Evolutionary conservation across 768 basidiomycete genomes (phyloP).

Genomic region (Termitomyces sp.): DNA sequence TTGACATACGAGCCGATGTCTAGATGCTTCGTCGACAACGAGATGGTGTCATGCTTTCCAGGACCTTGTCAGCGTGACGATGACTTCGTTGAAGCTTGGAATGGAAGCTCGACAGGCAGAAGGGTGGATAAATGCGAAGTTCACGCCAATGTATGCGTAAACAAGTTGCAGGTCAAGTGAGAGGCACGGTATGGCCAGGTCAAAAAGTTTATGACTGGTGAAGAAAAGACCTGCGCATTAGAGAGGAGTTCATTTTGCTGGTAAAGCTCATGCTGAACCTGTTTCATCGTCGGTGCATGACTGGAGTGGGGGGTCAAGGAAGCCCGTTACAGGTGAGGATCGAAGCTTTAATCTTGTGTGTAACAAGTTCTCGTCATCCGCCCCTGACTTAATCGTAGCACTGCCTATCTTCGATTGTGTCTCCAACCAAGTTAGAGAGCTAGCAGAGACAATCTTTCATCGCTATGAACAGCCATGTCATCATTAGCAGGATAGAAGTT

Average conservation of each 20-base stretch:
- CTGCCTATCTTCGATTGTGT: too few relatives aligned
- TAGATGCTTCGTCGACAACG: too few relatives aligned
- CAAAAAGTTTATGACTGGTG: slow-evolving; percentile 25
- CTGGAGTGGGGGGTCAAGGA: too few relatives aligned
- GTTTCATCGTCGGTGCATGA: neutral
- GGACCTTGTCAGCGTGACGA: slow-evolving; percentile 78
- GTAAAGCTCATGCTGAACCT: slow-evolving; percentile 84
- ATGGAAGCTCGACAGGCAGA: slow-evolving; percentile 52
- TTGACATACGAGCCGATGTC: slow-evolving; percentile 81
- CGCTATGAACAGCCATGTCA: neutral
- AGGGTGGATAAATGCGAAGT: slow-evolving; percentile 71
- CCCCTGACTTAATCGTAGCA: neutral
- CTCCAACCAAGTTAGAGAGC: too few relatives aligned
- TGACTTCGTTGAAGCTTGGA: slow-evolving; percentile 33
- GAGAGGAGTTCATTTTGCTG: slow-evolving; percentile 78
- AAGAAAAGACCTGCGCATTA: slow-evolving; percentile 58
- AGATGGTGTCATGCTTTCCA: too few relatives aligned
- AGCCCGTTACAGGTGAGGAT: neutral
- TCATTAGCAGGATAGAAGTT: neutral
- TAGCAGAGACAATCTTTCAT: neutral
- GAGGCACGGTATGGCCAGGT: slow-evolving; percentile 63
- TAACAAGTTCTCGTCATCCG: neutral
- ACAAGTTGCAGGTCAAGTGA: slow-evolving; percentile 88
- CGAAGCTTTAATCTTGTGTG: neutral
- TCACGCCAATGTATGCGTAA: slow-evolving; percentile 87